phyloP scores from a whole-genome alignment of 1,284 basidiomycete genomes.

The Golubevia pallescens region DNA sequence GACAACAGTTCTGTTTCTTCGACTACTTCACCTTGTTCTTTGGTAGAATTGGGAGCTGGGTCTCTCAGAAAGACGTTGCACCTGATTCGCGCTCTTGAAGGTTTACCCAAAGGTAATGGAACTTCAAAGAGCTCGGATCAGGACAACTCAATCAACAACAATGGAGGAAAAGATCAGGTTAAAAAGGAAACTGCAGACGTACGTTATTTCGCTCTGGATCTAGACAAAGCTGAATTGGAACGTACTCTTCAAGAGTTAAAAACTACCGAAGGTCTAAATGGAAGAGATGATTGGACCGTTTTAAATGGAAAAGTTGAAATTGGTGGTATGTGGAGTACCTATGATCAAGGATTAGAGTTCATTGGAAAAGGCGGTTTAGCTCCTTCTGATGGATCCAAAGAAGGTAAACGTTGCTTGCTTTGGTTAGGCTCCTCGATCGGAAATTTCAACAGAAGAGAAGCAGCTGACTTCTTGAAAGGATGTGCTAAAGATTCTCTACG shows the following conservation, averaged over 20 bases:
- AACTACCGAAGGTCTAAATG: constrained; percentile 68
- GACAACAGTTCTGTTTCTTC: constrained; percentile 49
- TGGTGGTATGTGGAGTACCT: constrained; percentile 83
- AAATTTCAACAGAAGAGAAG: constrained; percentile 82
- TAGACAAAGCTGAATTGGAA: constrained; percentile 83
- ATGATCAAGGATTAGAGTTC: constrained; percentile 75
- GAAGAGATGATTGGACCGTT: constrained; percentile 67
- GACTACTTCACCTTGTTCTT: constrained; percentile 7
- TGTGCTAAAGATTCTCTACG: constrained; percentile 73
- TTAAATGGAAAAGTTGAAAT: constrained; percentile 46
- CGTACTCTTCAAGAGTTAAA: constrained; percentile 78
- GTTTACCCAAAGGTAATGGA: constrained; percentile 35
- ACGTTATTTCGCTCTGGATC: constrained; percentile 91
- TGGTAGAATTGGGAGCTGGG: constrained; percentile 67
- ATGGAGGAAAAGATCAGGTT: constrained; percentile 14
- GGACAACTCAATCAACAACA: constrained; percentile 60
- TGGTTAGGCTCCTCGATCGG: constrained; percentile 95
- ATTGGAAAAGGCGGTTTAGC: constrained; percentile 67
- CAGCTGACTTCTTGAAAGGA: constrained; percentile 76
- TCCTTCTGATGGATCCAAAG: constrained; percentile 1
- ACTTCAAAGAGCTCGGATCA: background rate
- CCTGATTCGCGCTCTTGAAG: constrained; percentile 76
- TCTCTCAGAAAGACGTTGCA: constrained; percentile 88
- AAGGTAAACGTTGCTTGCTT: constrained; percentile 68
- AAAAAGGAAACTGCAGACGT: constrained; percentile 68